Percentiles rank a stretch among this genome's conserved stretches.
phyloP scores from a whole-genome alignment of 495 filamentous ascomycete genomes.

The Daldinia vernicosa region DNA sequence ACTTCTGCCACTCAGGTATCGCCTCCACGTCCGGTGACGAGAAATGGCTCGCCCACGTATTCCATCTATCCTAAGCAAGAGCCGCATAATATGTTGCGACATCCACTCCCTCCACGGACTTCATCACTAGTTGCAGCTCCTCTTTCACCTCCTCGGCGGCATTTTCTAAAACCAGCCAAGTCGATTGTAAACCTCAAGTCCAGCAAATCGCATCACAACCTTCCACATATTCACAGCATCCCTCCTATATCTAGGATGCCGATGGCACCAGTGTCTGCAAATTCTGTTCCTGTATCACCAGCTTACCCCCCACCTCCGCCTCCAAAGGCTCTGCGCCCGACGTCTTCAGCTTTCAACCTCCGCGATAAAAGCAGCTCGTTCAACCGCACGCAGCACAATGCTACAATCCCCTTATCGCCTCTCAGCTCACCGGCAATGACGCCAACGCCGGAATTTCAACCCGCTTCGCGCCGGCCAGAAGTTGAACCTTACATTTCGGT shows the following conservation, averaged over 20 bases:
- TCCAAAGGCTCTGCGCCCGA: constrained; percentile 30
- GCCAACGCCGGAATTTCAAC: neutral
- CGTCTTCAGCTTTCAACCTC: constrained; percentile 38
- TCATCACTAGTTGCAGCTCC: constrained; percentile 39
- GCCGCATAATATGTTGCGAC: constrained; percentile 5
- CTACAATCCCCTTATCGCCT: constrained; percentile 14
- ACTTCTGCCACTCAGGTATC: constrained; percentile 6
- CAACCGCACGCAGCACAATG: constrained; percentile 20
- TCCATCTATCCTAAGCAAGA: constrained; percentile 41
- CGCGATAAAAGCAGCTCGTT: constrained; percentile 16
- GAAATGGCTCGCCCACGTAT: constrained; percentile 28
- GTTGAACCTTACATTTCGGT: constrained; percentile 42
- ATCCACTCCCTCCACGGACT: constrained; percentile 41
- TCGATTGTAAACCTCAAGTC: constrained; percentile 32
- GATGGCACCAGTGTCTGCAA: constrained; percentile 6
- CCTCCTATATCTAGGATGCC: constrained; percentile 7
- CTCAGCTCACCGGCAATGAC: constrained; percentile 21
- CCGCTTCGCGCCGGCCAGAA: constrained; percentile 21
- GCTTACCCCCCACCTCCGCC: constrained; percentile 37
- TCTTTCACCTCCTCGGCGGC: constrained; percentile 30
- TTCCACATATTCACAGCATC: constrained; percentile 5
- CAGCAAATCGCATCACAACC: constrained; percentile 16
- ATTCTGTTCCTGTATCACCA: constrained; percentile 36
- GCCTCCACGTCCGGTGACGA: constrained; percentile 22
- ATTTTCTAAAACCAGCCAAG: constrained; percentile 21